Conservation (phyloP, 805 yeast genomes). For the Scheffersomyces amazonensis region DNA sequence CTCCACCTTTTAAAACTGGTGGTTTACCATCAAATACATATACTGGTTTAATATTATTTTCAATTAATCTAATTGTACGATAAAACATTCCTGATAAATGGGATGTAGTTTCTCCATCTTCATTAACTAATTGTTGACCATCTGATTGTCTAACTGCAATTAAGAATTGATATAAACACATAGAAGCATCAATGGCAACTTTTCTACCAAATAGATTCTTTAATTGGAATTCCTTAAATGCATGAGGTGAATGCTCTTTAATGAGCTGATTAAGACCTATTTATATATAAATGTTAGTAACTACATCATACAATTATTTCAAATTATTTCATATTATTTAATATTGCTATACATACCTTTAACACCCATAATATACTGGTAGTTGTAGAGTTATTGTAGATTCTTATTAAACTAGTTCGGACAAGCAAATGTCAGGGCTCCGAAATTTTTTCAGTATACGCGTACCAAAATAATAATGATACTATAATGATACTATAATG, state of each 20-base stretch:
- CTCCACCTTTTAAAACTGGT: constrained; percentile 90
- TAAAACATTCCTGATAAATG: constrained; percentile 97
- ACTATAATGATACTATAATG: too few species aligned
- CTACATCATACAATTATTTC: too few species aligned
- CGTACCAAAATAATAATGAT: too few species aligned
- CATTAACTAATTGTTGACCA: constrained; percentile 88
- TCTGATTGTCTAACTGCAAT: constrained; percentile 97
- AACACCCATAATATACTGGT: constrained; percentile 56
- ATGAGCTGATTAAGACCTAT: constrained; percentile 83
- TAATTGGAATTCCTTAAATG: constrained; percentile 75
- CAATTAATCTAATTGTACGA: constrained; percentile 85
- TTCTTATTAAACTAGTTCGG: too few species aligned
- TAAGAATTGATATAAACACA: constrained; percentile 93
- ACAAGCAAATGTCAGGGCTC: too few species aligned
- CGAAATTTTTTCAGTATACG: too few species aligned
- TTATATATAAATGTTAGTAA: constrained; percentile 1
- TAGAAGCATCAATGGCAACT: constrained; percentile 96
- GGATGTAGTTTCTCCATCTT: constrained; percentile 85
- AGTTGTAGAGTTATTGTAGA: too few species aligned
- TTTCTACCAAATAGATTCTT: constrained; percentile 88
- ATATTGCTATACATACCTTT: constrained; percentile 32
- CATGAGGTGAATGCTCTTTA: constrained; percentile 84
- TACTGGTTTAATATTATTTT: constrained; percentile 92
- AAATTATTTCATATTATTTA: neutral
- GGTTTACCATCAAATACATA: constrained; percentile 98